phyloP scores from a whole-genome alignment of 2,329 filamentous ascomycete genomes.

The Aspergillus ochraceoroseus region DNA sequence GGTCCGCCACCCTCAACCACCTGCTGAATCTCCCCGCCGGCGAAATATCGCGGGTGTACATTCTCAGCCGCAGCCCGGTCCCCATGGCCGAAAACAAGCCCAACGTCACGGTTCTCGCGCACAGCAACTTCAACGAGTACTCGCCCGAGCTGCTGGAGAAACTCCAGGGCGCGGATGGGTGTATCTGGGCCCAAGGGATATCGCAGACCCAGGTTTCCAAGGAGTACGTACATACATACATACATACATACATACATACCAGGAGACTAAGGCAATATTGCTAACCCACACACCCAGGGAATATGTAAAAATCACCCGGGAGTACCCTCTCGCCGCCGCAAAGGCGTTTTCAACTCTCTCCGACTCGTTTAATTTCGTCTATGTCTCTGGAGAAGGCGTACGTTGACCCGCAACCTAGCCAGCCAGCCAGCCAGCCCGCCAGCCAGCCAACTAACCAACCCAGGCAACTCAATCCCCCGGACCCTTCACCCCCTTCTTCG shows the following conservation, averaged over 20 bases:
- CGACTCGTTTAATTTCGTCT: slow-evolving; percentile 63
- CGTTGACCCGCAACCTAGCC: neutral
- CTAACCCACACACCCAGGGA: no score
- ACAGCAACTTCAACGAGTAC: slow-evolving; percentile 63
- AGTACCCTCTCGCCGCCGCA: slow-evolving; percentile 61
- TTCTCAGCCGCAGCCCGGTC: slow-evolving; percentile 63
- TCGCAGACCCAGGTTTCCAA: slow-evolving; percentile 56
- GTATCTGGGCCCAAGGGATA: slow-evolving; percentile 69
- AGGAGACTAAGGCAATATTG: no score
- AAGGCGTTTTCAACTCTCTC: slow-evolving; percentile 53
- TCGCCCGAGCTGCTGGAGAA: slow-evolving; percentile 51
- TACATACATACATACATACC: no score
- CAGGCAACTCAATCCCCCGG: slow-evolving; percentile 45
- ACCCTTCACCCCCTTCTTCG: slow-evolving; percentile 55
- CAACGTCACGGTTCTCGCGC: slow-evolving; percentile 60
- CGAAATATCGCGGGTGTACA: slow-evolving; percentile 25
- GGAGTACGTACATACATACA: no score
- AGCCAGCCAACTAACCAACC: neutral
- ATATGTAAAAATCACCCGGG: slow-evolving; percentile 64
- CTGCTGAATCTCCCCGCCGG: slow-evolving; percentile 54
- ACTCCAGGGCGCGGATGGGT: slow-evolving; percentile 61
- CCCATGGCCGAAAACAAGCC: slow-evolving; percentile 52
- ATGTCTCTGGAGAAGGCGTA: slow-evolving; percentile 55
- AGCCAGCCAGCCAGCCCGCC: neutral
- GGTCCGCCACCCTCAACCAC: slow-evolving; percentile 56